Evolutionary conservation across 2,329 filamentous ascomycete genomes (phyloP).

Genomic region (Albifimbria verrucaria): DNA sequence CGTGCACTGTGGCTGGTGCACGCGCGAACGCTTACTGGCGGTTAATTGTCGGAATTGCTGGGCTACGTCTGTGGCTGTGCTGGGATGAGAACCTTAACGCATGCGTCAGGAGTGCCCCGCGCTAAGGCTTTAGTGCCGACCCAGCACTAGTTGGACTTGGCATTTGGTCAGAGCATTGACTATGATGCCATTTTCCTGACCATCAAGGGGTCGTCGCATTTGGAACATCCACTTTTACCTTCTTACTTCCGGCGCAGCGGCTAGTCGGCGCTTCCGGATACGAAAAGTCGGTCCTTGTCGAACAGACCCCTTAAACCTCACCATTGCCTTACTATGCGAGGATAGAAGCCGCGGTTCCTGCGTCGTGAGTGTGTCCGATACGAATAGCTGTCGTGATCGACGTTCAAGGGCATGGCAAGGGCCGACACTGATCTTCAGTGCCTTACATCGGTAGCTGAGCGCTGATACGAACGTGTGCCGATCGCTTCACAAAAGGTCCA

Average conservation of each 20-base stretch:
- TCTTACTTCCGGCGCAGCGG: not conserved
- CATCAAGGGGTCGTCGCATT: not conserved
- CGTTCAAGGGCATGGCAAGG: not conserved
- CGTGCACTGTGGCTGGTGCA: constrained; percentile 11
- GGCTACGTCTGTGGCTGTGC: constrained; percentile 4
- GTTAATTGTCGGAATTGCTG: constrained; percentile 12
- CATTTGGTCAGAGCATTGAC: not conserved
- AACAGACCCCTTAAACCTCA: not conserved
- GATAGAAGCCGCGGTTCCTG: not conserved
- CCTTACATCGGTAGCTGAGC: not conserved
- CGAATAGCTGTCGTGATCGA: not conserved
- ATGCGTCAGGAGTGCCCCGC: not conserved
- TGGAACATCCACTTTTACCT: not conserved
- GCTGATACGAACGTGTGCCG: not conserved
- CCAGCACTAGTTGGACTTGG: not conserved
- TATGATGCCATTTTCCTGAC: not conserved
- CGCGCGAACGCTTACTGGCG: constrained; percentile 6
- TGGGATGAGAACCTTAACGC: not conserved
- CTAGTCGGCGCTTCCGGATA: not conserved
- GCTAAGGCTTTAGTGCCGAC: not conserved
- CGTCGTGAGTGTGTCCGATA: not conserved
- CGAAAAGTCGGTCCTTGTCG: not conserved
- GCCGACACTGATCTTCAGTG: not conserved
- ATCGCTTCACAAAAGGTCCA: not conserved
- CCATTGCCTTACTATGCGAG: not conserved